A percentile compares a stretch with the other conserved stretches of the same genome.
Evolutionary conservation across 1,139 yeast species (phyloP).

Genomic region (Sugiyamaella neomexicana): DNA sequence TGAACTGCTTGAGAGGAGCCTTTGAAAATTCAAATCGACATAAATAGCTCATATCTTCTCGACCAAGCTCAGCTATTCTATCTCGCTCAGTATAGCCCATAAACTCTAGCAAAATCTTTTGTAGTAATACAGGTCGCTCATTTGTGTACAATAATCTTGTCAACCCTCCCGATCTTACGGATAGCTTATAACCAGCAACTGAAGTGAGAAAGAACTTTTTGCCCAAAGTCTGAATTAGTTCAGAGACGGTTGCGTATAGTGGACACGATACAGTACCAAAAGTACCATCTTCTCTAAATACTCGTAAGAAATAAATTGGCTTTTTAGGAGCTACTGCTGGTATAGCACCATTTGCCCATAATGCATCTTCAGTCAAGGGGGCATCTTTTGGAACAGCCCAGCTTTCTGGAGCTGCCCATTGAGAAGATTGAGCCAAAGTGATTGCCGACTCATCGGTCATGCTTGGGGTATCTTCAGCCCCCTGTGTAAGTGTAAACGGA

Average conservation of each 20-base stretch:
- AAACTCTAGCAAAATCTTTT: constrained; percentile 66
- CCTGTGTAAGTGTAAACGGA: constrained; percentile 13
- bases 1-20: constrained; percentile 65
- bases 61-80: constrained; percentile 72
- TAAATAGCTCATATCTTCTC: constrained; percentile 83
- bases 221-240: constrained; percentile 64
- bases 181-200: constrained; percentile 70
- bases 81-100: constrained; percentile 83
- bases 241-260: constrained; percentile 73
- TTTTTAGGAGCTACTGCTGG: constrained; percentile 23
- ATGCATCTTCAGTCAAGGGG: constrained; percentile 21
- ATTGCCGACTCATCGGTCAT: not conserved
- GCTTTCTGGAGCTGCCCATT: constrained; percentile 74
- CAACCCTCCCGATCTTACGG: constrained; percentile 77
- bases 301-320: constrained; percentile 54
- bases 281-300: constrained; percentile 77
- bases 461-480: constrained; percentile 4
- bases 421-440: not conserved
- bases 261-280: constrained; percentile 79
- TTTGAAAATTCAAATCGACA: constrained; percentile 80
- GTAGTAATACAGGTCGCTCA: constrained; percentile 78
- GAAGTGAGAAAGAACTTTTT: constrained; percentile 75
- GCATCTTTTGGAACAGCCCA: constrained; percentile 57
- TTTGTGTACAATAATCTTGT: constrained; percentile 70
- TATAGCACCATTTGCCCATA: constrained; percentile 20